These are phyloP conservation scores for Acacia acuminata DNA, from an alignment of 306 rosid species.

Conservation along the genomic window DNA sequence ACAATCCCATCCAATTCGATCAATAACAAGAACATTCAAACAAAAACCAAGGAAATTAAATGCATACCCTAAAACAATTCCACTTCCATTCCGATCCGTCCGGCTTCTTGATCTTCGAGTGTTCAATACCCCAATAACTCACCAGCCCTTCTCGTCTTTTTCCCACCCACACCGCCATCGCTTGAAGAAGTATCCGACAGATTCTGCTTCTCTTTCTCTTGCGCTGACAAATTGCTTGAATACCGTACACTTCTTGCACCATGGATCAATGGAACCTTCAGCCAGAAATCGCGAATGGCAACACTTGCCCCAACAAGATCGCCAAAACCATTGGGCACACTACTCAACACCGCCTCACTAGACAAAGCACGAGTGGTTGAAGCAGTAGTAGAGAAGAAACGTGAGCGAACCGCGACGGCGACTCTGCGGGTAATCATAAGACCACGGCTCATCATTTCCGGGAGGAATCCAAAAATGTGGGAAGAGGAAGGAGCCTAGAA, in stretches of 20 bases:
- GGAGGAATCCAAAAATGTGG: background rate
- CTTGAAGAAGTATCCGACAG: background rate
- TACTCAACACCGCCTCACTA: background rate
- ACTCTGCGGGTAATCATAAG: conserved; percentile 4
- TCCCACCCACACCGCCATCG: background rate
- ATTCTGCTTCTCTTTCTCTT: conserved; percentile 32
- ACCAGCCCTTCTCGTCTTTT: conserved; percentile 33
- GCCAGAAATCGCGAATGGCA: background rate
- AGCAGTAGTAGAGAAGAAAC: conserved; percentile 20
- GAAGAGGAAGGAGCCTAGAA: too few species aligned
- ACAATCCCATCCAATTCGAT: background rate
- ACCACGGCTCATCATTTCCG: conserved; percentile 33
- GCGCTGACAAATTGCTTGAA: conserved; percentile 28
- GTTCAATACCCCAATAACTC: conserved; percentile 71
- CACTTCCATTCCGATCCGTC: conserved; percentile 82
- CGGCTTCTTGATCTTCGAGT: conserved; percentile 34
- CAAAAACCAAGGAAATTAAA: background rate
- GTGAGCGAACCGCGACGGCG: conserved; percentile 1
- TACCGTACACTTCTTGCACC: conserved; percentile 25
- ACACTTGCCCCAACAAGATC: background rate
- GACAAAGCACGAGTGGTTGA: background rate
- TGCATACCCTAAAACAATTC: conserved; percentile 68
- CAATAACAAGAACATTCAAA: background rate
- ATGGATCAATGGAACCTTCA: conserved; percentile 8
- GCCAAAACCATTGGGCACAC: conserved; percentile 17